Base-by-base conservation (phyloP, 371 early-diverging fungal species). In the Mucor indicus region DNA sequence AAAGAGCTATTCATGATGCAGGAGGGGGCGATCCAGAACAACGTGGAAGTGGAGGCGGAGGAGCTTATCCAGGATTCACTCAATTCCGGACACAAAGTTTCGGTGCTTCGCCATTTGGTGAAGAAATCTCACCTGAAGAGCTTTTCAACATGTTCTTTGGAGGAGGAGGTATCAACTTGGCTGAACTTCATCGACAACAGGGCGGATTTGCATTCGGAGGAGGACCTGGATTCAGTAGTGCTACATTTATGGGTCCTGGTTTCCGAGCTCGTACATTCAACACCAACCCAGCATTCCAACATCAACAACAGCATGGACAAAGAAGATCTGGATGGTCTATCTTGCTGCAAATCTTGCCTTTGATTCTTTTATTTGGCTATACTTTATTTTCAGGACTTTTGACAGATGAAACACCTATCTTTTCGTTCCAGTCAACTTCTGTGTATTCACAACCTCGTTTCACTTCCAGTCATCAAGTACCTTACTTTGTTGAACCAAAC, bases 101-200 rank as follows among this genome's bases (percentile, higher is more conserved):
- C 46, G 63, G 61, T 37, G 67, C 67, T 16, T 70, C 69, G 17
- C 58, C 59, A 17, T 83, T 75, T 52, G 83, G 81, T 19, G 84
- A 84, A 12, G 96, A 95, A 53, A 76, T 96, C n/a, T 86, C 84
- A 15, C 95, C 95, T 2, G 98, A 96, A 58, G 96, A 96, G 8
- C 52, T 96, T 22, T 95, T 96, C 76, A 93, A 93, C 65, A 94
- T 95, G 92, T 96, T 98, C 57, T 95, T 95, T 67, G 89, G 90
- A 2, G 93, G 88, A 13, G 80, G 41, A 12, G 54, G 54, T 12
- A 47, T 48, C 9, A 42, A 40, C 31, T 43, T 50, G 51, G 52
- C 52, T n/a, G 44, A 51, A 31, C 25, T 51, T 23, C 47, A 47
- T 24, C 36, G 52, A 51, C 46, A 37, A 30, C 48, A 54, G 7